Conservation (phyloP, 2,329 filamentous ascomycete species). For the Polychaeton citri region DNA sequence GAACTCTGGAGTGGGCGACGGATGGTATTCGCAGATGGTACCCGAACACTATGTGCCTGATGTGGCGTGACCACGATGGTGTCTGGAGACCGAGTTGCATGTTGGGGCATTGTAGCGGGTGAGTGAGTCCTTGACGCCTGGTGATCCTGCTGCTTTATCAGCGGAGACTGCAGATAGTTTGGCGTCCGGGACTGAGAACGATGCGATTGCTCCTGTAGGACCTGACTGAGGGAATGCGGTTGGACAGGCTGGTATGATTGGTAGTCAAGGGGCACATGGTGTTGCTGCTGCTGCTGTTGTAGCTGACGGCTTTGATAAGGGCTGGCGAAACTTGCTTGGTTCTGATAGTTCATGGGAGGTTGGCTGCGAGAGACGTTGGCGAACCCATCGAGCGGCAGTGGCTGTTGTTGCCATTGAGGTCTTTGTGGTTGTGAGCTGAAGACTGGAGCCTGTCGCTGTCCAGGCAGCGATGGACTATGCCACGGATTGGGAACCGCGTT, state of each 20-base stretch:
- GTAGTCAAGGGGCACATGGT: constrained; percentile 2
- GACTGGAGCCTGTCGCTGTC: too few relatives aligned
- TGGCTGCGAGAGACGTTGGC: not conserved
- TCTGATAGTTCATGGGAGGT: not conserved
- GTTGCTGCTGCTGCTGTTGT: constrained; percentile 1
- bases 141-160: too few relatives aligned
- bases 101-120: too few relatives aligned
- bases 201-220: constrained; percentile 2
- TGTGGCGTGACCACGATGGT: constrained; percentile 1
- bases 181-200: too few relatives aligned
- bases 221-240: constrained; percentile 3
- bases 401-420: not conserved
- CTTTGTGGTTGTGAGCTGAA: too few relatives aligned
- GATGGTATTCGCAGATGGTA: not conserved
- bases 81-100: not conserved
- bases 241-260: not conserved
- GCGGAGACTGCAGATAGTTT: too few relatives aligned
- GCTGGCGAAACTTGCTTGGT: not conserved
- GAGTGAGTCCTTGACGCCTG: too few relatives aligned
- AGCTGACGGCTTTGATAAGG: not conserved
- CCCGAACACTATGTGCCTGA: constrained; percentile 5
- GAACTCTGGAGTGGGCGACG: too few relatives aligned
- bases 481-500: not conserved
- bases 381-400: not conserved
- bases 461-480: not conserved